These are phyloP conservation scores for Rutstroemia sp. DNA, from an alignment of 2,329 filamentous ascomycete species.

Conservation along the genomic window DNA sequence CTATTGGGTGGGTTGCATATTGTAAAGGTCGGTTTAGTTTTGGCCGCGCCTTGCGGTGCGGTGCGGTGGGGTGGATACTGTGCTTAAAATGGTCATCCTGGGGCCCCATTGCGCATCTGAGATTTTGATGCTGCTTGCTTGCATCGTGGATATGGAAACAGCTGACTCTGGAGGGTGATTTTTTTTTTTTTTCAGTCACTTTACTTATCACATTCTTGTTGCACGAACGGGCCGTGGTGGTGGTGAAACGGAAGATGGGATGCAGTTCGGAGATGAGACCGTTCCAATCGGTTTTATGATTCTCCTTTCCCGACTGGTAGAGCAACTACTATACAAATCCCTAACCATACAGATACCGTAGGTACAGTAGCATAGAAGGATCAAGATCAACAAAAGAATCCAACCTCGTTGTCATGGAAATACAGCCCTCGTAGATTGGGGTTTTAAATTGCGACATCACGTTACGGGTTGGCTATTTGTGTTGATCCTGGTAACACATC, in stretches of 20 bases:
- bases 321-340: too few species aligned
- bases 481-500: too few species aligned
- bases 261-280: not conserved
- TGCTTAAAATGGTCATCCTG: not conserved
- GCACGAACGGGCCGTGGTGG: too few species aligned
- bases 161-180: constrained; percentile 1
- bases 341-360: not conserved
- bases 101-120: not conserved
- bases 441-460: not conserved
- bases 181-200: not conserved
- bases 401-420: not conserved
- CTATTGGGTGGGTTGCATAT: constrained; percentile 1
- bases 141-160: not conserved
- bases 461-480: not conserved
- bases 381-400: not conserved
- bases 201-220: constrained; percentile 1
- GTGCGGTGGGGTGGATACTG: not conserved
- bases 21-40: not conserved
- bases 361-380: not conserved
- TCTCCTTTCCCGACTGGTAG: not conserved
- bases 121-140: not conserved
- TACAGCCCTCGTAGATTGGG: not conserved
- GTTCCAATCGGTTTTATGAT: not conserved
- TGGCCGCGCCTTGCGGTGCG: constrained; percentile 5
- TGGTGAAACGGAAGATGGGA: too few species aligned